Percentiles rank a stretch among this genome's conserved stretches.
phyloP scores from a whole-genome alignment of 352 stramenopile species.

The Phytophthora cajani region DNA sequence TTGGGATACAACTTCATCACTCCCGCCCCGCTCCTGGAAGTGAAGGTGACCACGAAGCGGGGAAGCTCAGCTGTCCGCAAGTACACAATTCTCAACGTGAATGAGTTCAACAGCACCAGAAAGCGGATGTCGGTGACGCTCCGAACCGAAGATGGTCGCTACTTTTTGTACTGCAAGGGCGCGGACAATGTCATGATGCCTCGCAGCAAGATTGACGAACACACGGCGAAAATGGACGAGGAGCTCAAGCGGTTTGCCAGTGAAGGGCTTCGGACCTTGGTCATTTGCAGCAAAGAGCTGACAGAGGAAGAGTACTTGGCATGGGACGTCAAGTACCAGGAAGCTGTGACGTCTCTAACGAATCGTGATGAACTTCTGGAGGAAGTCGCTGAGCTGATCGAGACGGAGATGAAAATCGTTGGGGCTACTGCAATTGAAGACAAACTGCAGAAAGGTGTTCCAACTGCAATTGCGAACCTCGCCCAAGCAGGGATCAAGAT shows the following conservation, averaged over 20 bases:
- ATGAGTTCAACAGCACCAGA: conserved; percentile 91
- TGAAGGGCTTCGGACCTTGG: conserved; percentile 86
- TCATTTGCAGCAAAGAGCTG: conserved; percentile 72
- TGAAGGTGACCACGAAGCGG: conserved; percentile 60
- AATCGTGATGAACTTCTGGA: conserved; percentile 66
- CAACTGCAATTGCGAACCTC: conserved; percentile 85
- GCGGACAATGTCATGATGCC: conserved; percentile 90
- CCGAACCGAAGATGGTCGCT: conserved; percentile 49
- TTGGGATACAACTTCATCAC: conserved; percentile 76
- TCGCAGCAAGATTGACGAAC: conserved; percentile 44
- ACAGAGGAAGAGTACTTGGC: conserved; percentile 58
- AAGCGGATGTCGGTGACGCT: conserved; percentile 99
- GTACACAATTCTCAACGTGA: conserved; percentile 82
- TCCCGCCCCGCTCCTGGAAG: conserved; percentile 59
- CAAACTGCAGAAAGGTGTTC: conserved; percentile 92
- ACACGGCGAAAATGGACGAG: conserved; percentile 42
- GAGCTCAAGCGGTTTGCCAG: conserved; percentile 82
- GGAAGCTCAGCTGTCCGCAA: conserved; percentile 29
- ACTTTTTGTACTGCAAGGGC: conserved; percentile 78
- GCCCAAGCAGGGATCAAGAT: conserved; percentile 93
- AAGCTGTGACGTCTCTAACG: conserved; percentile 63
- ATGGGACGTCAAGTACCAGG: conserved; percentile 73
- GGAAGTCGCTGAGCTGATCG: conserved; percentile 62
- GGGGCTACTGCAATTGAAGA: conserved; percentile 94
- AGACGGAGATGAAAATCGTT: conserved; percentile 82